phyloP scores from a whole-genome alignment of 306 rosid genomes.

The Medicago ruthenica region DNA sequence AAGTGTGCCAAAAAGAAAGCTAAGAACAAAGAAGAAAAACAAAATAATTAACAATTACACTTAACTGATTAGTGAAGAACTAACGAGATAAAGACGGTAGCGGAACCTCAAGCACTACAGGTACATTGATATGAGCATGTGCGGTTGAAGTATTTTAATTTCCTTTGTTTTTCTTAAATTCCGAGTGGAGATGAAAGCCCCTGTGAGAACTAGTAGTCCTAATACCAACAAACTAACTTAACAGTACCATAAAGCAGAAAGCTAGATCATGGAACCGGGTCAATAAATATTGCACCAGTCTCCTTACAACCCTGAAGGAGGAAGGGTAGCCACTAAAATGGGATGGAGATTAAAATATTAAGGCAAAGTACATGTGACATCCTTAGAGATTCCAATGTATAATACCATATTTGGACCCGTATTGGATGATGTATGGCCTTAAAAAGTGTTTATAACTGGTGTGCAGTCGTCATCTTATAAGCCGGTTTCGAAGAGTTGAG shows the following conservation, averaged over 20 bases:
- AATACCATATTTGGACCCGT: not conserved
- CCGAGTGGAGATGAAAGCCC: not conserved
- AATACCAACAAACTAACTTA: constrained; percentile 19
- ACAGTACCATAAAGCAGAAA: constrained; percentile 26
- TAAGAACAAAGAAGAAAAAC: not conserved
- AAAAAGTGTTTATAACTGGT: not conserved
- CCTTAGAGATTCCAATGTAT: constrained; percentile 6
- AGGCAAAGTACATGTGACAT: not conserved
- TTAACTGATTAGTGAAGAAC: not conserved
- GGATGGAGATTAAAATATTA: not conserved
- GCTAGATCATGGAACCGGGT: constrained; percentile 1
- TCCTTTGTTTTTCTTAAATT: not conserved
- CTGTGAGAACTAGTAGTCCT: constrained; percentile 4
- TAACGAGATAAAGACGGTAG: not conserved
- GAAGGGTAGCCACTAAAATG: constrained; percentile 9
- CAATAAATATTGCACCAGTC: not conserved
- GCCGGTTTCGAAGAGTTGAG: not conserved
- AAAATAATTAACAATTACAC: not conserved
- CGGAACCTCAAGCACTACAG: not conserved
- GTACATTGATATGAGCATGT: not conserved
- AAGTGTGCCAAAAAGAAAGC: not conserved
- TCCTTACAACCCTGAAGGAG: constrained; percentile 7
- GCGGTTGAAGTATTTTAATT: not conserved
- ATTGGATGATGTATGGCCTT: not conserved
- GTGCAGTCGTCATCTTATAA: not conserved